Conservation (phyloP, 2,329 filamentous ascomycete species). For the Colletotrichum eremochloae region DNA sequence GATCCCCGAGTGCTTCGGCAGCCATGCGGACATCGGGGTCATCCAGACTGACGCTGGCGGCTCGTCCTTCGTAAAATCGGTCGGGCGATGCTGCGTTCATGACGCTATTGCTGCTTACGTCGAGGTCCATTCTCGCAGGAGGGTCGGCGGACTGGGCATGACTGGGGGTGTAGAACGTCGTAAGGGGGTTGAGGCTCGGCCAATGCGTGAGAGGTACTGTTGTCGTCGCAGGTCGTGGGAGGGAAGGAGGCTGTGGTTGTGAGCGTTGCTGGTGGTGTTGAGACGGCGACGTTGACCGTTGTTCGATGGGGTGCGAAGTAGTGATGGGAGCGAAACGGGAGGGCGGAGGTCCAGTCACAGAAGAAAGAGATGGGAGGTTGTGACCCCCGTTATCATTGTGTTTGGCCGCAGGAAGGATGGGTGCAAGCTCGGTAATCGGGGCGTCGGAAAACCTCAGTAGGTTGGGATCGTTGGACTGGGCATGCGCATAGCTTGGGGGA, state of each 20-base stretch:
- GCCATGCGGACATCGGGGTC: constrained; percentile 78
- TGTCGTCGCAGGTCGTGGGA: constrained; percentile 41
- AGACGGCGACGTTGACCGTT: constrained; percentile 21
- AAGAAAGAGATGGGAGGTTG: constrained; percentile 58
- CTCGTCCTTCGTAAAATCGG: constrained; percentile 58
- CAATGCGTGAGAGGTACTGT: constrained; percentile 55
- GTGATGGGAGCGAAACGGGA: constrained; percentile 46
- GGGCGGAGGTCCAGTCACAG: constrained; percentile 51
- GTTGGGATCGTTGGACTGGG: constrained; percentile 51
- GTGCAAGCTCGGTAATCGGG: constrained; percentile 57
- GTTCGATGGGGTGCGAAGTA: constrained; percentile 33
- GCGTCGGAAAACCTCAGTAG: constrained; percentile 51
- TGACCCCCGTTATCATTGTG: constrained; percentile 46
- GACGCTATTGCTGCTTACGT: constrained; percentile 57
- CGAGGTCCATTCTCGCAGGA: constrained; percentile 63
- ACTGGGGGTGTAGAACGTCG: constrained; percentile 61
- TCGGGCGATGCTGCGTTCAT: constrained; percentile 61
- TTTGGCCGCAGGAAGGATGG: constrained; percentile 54
- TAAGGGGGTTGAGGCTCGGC: constrained; percentile 64
- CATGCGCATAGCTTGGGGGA: constrained; percentile 52
- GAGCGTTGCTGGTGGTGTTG: constrained; percentile 36
- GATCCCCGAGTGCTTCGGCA: constrained; percentile 80
- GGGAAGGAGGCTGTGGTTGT: constrained; percentile 43
- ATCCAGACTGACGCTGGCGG: constrained; percentile 70
- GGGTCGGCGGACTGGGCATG: constrained; percentile 60